Conservation (phyloP, 192 early-diverging fungal species). For the Radiomyces spectabilis region DNA sequence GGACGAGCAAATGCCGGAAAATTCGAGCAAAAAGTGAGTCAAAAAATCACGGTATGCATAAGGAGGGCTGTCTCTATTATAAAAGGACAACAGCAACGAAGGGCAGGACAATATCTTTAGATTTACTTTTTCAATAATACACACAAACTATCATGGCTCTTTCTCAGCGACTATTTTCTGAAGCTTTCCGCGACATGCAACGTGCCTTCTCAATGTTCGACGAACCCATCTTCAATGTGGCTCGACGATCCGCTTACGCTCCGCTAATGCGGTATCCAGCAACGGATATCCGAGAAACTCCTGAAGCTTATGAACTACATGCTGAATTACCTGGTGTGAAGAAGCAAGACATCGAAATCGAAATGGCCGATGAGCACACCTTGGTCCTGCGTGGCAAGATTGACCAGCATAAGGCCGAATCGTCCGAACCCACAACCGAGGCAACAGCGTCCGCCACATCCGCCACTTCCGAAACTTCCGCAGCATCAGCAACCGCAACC, state of each 20-base stretch:
- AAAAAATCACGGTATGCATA: too few species aligned
- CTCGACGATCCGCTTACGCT: constrained; percentile 15
- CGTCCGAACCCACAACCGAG: too few species aligned
- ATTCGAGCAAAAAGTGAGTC: too few species aligned
- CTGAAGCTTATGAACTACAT: constrained; percentile 25
- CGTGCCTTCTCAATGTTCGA: constrained; percentile 24
- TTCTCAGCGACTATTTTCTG: constrained; percentile 13
- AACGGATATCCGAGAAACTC: constrained; percentile 23
- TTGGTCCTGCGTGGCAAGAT: constrained; percentile 23
- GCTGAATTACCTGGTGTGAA: constrained; percentile 32
- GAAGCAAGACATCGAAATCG: constrained; percentile 27
- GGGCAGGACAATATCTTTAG: too few species aligned
- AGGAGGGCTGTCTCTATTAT: too few species aligned
- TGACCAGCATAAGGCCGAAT: too few species aligned
- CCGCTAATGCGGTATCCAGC: constrained; percentile 15
- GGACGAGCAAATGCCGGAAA: too few species aligned
- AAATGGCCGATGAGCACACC: constrained; percentile 24
- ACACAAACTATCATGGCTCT: constrained; percentile 10
- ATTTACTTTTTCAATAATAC: not conserved
- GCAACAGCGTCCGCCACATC: not conserved
- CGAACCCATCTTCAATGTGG: constrained; percentile 17
- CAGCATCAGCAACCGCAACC: not conserved
- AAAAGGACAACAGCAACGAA: too few species aligned
- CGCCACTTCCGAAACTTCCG: not conserved
- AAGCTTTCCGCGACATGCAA: constrained; percentile 18